These are phyloP conservation scores for Talaromyces liani DNA, from an alignment of 495 filamentous ascomycete species.

Conservation along the genomic window DNA sequence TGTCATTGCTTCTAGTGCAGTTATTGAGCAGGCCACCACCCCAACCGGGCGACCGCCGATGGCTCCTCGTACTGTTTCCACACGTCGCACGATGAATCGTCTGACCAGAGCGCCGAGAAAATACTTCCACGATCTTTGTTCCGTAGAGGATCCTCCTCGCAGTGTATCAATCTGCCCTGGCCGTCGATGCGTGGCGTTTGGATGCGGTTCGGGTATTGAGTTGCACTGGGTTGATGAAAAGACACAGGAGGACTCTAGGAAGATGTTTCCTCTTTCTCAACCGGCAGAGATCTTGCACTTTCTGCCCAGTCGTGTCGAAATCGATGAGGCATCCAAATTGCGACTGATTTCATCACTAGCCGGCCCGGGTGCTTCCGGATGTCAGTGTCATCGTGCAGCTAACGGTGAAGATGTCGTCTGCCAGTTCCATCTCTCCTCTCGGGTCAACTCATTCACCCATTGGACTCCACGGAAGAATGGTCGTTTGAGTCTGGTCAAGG, in stretches of 20 bases:
- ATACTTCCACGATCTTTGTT: constrained; percentile 53
- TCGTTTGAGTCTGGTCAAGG: constrained; percentile 25
- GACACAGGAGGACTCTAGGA: constrained; percentile 48
- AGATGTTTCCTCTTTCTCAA: constrained; percentile 60
- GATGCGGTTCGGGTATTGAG: constrained; percentile 60
- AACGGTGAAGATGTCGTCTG: constrained; percentile 19
- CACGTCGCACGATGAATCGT: constrained; percentile 3
- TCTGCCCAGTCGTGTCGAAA: constrained; percentile 46
- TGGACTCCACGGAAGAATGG: constrained; percentile 19
- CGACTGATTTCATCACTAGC: constrained; percentile 62
- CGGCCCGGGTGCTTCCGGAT: constrained; percentile 35
- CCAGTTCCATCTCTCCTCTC: constrained; percentile 24
- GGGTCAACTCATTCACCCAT: constrained; percentile 21
- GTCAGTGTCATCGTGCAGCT: constrained; percentile 23
- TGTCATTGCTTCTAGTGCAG: constrained; percentile 7
- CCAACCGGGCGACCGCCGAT: background rate
- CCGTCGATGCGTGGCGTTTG: constrained; percentile 63
- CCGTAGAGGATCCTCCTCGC: constrained; percentile 55
- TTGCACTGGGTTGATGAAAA: constrained; percentile 64
- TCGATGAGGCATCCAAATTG: constrained; percentile 47
- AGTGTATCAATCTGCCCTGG: constrained; percentile 65
- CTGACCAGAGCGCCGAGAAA: constrained; percentile 11
- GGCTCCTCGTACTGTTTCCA: constrained; percentile 1
- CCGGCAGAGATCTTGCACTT: constrained; percentile 63
- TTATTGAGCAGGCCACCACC: constrained; percentile 1